Evolutionary conservation across 2,329 filamentous ascomycete genomes (phyloP).

Genomic region (Fonsecaea multimorphosa): DNA sequence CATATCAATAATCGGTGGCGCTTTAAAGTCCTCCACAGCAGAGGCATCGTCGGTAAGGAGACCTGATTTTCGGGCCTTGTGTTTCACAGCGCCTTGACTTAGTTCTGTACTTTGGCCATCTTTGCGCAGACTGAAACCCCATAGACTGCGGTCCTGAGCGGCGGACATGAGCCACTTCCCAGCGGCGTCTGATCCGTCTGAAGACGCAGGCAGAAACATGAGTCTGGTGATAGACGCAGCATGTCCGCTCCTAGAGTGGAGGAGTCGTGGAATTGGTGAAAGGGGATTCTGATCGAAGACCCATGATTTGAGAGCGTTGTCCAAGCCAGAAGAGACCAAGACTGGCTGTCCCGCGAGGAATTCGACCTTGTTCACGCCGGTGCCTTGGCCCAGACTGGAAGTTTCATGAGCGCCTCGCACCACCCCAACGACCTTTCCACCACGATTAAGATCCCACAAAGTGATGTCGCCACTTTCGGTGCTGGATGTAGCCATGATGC

Average conservation of each 20-base stretch:
- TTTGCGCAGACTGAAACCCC: slow-evolving; percentile 93
- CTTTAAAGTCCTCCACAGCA: slow-evolving; percentile 67
- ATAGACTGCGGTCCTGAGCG: slow-evolving; percentile 86
- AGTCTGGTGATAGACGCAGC: slow-evolving; percentile 83
- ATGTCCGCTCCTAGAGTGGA: slow-evolving; percentile 88
- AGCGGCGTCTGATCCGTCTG: slow-evolving; percentile 83
- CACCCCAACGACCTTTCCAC: slow-evolving; percentile 83
- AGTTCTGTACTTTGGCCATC: slow-evolving; percentile 94
- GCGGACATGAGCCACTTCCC: slow-evolving; percentile 96
- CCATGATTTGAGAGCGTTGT: slow-evolving; percentile 95
- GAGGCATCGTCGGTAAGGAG: slow-evolving; percentile 33
- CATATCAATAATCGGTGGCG: slow-evolving; percentile 88
- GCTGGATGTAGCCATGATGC: slow-evolving; percentile 92
- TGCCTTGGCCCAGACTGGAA: slow-evolving; percentile 63
- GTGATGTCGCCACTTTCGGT: slow-evolving; percentile 82
- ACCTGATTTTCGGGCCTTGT: slow-evolving; percentile 78
- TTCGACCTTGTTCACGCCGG: slow-evolving; percentile 82
- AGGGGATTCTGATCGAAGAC: slow-evolving; percentile 94
- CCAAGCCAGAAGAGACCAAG: slow-evolving; percentile 84
- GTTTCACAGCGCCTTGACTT: slow-evolving; percentile 86
- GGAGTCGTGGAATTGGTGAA: slow-evolving; percentile 79
- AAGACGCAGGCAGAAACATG: slow-evolving; percentile 83
- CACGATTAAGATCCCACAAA: slow-evolving; percentile 93
- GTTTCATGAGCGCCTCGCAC: slow-evolving; percentile 83
- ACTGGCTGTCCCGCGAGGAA: slow-evolving; percentile 90